Evolutionary conservation across 148 eudicot species (phyloP).

Genomic region (Amaranthus cruentus): DNA sequence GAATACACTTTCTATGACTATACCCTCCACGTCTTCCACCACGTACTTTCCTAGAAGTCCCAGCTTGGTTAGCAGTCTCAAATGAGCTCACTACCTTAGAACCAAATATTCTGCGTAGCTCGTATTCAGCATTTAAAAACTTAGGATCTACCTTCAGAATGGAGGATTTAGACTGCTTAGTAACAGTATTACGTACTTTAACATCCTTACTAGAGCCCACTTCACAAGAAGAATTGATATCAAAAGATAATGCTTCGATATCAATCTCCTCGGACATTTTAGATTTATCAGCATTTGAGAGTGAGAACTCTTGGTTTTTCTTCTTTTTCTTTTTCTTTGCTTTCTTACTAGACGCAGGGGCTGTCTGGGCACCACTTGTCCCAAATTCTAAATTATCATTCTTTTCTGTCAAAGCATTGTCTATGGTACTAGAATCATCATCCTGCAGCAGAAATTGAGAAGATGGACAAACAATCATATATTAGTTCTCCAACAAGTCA

Average conservation of each 20-base stretch:
- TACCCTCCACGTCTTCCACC: constrained; percentile 79
- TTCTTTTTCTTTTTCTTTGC: constrained; percentile 82
- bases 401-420: constrained; percentile 22
- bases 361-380: constrained; percentile 28
- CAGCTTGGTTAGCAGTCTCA: constrained; percentile 57
- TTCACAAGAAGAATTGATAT: constrained; percentile 32
- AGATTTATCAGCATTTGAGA: constrained; percentile 21
- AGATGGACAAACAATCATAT: not conserved
- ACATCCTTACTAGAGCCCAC: constrained; percentile 27
- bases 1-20: constrained; percentile 56
- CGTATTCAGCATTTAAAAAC: constrained; percentile 83
- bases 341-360: constrained; percentile 43
- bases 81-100: constrained; percentile 81
- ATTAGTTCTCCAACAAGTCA: not conserved
- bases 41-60: constrained; percentile 64
- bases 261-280: constrained; percentile 30
- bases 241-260: constrained; percentile 44
- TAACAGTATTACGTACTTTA: constrained; percentile 21
- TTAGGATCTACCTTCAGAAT: constrained; percentile 82
- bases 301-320: constrained; percentile 46
- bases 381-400: constrained; percentile 20
- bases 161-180: constrained; percentile 37
- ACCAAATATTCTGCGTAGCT: constrained; percentile 89
- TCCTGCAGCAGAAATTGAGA: constrained; percentile 36
- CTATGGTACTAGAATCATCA: constrained; percentile 32